Conservation (phyloP, 2,329 filamentous ascomycete species). For the Talaromyces piceae region DNA sequence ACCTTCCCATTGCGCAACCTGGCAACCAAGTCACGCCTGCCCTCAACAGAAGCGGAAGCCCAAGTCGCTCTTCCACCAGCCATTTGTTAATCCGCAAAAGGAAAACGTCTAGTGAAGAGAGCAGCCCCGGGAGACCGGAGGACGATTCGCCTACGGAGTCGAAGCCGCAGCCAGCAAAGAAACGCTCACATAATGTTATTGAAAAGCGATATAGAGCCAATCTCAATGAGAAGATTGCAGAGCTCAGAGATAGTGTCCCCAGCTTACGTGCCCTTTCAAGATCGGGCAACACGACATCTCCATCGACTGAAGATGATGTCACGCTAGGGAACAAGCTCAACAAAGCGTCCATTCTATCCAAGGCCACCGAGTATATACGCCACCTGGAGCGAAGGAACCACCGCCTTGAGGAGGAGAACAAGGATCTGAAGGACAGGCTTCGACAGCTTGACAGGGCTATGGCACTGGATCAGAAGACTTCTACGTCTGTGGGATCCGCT, state of each 20-base stretch:
- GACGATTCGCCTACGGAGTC: constrained; percentile 38
- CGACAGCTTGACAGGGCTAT: constrained; percentile 65
- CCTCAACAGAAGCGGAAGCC: constrained; percentile 12
- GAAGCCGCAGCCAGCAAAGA: constrained; percentile 63
- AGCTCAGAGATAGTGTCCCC: constrained; percentile 83
- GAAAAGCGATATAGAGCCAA: constrained; percentile 96
- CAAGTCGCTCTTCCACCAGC: constrained; percentile 13
- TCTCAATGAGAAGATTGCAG: constrained; percentile 93
- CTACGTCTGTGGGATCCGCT: constrained; percentile 26
- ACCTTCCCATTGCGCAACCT: not conserved
- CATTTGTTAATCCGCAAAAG: constrained; percentile 51
- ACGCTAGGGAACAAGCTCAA: constrained; percentile 88
- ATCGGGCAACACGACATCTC: constrained; percentile 28
- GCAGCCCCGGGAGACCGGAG: constrained; percentile 25
- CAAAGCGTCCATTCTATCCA: constrained; percentile 93
- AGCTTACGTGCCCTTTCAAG: constrained; percentile 79
- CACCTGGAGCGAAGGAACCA: constrained; percentile 89
- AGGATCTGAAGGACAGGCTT: constrained; percentile 67
- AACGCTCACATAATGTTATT: constrained; percentile 97
- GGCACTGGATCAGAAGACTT: constrained; percentile 34
- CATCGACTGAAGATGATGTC: constrained; percentile 69
- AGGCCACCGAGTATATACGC: constrained; percentile 92
- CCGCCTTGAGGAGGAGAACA: constrained; percentile 73
- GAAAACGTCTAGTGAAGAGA: constrained; percentile 56
- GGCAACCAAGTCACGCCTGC: not conserved